Evolutionary conservation across 2,329 filamentous ascomycete genomes (phyloP), one percentile per base, ranked within the genome.

Genomic region (Diatrype stigma): DNA sequence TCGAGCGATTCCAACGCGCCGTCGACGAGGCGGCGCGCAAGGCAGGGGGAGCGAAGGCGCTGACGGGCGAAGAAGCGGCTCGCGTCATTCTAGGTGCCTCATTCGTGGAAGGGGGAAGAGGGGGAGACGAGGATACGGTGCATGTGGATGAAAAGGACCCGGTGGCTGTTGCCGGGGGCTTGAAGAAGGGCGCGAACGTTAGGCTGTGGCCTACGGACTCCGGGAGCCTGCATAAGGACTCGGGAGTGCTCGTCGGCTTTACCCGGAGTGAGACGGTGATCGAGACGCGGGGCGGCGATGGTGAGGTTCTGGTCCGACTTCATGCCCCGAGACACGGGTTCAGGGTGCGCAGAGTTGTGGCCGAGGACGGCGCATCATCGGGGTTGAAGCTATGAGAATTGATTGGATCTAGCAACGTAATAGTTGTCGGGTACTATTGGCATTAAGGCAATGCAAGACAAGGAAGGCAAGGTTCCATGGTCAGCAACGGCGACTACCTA

Each of bases 291-390:
- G 71, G 70, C 3, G 66, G 67, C 52, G 68, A 66, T 23, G 70
- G 70, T 11, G 64, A 68, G 19, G 67, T 87, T 19, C 73, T 75
- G 49, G 67, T 88, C 32, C 23, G 21, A n/a, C 22, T 44, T 8
- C 84, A 88, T 70, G 78, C 79, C 49, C 85, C 84, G 6, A 73
- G 84, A 57, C 77, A 79, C 62, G 78, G 79, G 21, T 86, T 85
- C 64, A 71, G 74, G 52, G 66, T 83, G 42, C 61, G 57, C 50
- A 72, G 71, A 53, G 54, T 46, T n/a, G 57, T 52, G 6, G 53
- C 53, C 3, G 58, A 50, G 34, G 58, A 51, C 44, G 51, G n/a
- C n/a, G n/a, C n/a, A n/a, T n/a, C n/a, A n/a, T n/a, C n/a, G n/a
- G n/a, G 51, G 47, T 57, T 61, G 19, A 67, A 65, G 60, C 59